phyloP scores from a whole-genome alignment of 768 basidiomycete species.

The Lactarius quietus region DNA sequence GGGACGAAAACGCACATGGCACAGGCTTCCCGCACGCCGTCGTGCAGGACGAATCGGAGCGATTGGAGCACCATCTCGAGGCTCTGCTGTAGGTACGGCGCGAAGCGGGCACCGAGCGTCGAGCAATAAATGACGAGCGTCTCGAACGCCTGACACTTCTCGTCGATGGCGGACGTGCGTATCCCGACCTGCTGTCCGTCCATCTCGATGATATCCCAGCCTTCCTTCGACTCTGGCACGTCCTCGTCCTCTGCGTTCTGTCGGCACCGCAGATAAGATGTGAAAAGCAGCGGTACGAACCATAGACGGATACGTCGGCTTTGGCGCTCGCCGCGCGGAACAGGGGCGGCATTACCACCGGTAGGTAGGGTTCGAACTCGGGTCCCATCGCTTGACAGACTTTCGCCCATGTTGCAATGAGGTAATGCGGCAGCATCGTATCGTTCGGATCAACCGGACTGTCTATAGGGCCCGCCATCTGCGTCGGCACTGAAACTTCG shows the following conservation, averaged over 20 bases:
- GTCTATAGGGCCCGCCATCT: slow-evolving; percentile 39
- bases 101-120: slow-evolving; percentile 61
- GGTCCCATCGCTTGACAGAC: slow-evolving; percentile 80
- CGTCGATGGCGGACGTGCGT: slow-evolving; percentile 75
- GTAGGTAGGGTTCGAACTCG: slow-evolving; percentile 85
- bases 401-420: slow-evolving; percentile 87
- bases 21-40: slow-evolving; percentile 76
- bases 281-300: slow-evolving; percentile 36
- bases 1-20: slow-evolving; percentile 51
- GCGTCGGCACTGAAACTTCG: not conserved
- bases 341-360: slow-evolving; percentile 77
- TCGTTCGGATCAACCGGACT: slow-evolving; percentile 66
- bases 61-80: slow-evolving; percentile 71
- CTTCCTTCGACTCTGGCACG: slow-evolving; percentile 55
- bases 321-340: slow-evolving; percentile 75
- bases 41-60: slow-evolving; percentile 76
- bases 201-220: slow-evolving; percentile 75
- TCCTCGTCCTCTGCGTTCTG: slow-evolving; percentile 48
- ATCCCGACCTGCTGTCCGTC: slow-evolving; percentile 77
- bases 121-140: slow-evolving; percentile 80
- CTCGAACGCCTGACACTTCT: slow-evolving; percentile 85
- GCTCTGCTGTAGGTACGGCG: slow-evolving; percentile 66
- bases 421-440: slow-evolving; percentile 66
- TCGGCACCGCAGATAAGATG: slow-evolving; percentile 8
- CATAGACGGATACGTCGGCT: slow-evolving; percentile 71